Percentiles rank a stretch among this genome's conserved stretches.
Evolutionary conservation across 805 yeast genomes (phyloP).

Genomic region (Saccharomycodes ludwigii): DNA sequence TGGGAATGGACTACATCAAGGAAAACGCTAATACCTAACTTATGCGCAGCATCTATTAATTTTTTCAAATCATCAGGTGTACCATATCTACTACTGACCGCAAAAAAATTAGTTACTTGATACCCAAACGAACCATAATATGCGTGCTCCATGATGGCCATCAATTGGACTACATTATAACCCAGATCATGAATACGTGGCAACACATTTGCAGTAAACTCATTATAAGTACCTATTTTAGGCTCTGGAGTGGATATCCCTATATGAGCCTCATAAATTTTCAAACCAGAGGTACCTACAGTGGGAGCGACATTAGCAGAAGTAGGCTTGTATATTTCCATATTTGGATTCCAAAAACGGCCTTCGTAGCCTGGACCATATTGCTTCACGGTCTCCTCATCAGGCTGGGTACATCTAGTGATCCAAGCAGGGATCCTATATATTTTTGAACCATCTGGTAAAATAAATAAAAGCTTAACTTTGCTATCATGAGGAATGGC

Average conservation of each 20-base stretch:
- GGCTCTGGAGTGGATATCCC: constrained; percentile 93
- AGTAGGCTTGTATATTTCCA: constrained; percentile 16
- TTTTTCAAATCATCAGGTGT: constrained; percentile 91
- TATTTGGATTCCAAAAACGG: constrained; percentile 80
- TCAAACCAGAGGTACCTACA: constrained; percentile 33
- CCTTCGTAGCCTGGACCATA: constrained; percentile 55
- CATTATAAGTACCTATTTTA: constrained; percentile 69
- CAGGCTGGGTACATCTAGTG: constrained; percentile 66
- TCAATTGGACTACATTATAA: constrained; percentile 84
- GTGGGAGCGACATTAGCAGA: constrained; percentile 59
- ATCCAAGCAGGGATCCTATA: constrained; percentile 89
- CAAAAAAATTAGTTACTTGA: constrained; percentile 87
- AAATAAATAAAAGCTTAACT: constrained; percentile 55
- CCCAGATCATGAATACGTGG: constrained; percentile 83
- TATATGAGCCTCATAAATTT: constrained; percentile 89
- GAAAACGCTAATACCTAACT: constrained; percentile 72
- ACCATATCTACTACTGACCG: constrained; percentile 81
- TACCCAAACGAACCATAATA: constrained; percentile 98
- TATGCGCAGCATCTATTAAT: constrained; percentile 84
- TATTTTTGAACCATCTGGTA: constrained; percentile 56
- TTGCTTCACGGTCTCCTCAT: constrained; percentile 33
- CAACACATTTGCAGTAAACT: constrained; percentile 66
- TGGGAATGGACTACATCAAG: constrained; percentile 94
- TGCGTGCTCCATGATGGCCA: constrained; percentile 99
- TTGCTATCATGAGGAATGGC: constrained; percentile 75